Percentiles rank a stretch among this genome's conserved stretches.
These are phyloP conservation scores for Fibroporia radiculosa DNA, from an alignment of 768 basidiomycete species.

Conservation along the genomic window DNA sequence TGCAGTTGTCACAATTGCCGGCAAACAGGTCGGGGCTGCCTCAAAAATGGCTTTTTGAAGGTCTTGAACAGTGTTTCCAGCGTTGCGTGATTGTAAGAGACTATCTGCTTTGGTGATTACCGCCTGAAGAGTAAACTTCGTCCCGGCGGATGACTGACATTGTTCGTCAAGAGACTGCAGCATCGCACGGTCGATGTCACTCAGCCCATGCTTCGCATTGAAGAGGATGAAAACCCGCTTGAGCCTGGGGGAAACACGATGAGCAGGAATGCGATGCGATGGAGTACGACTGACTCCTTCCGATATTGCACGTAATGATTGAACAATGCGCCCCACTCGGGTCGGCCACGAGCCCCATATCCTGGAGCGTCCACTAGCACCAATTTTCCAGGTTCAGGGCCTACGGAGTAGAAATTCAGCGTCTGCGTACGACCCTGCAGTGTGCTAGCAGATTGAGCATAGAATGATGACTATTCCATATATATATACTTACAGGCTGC, in stretches of 20 bases:
- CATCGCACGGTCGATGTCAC: slow-evolving; percentile 52
- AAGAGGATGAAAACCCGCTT: slow-evolving; percentile 65
- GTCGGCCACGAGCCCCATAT: slow-evolving; percentile 66
- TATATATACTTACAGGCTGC: slow-evolving; percentile 47
- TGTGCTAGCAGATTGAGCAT: not conserved
- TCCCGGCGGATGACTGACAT: slow-evolving; percentile 27
- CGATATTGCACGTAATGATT: slow-evolving; percentile 55
- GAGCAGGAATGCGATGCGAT: not conserved
- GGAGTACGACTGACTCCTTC: slow-evolving; percentile 40
- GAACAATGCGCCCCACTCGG: slow-evolving; percentile 71
- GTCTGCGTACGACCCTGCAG: slow-evolving; percentile 62
- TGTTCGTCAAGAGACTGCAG: slow-evolving; percentile 40
- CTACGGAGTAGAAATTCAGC: slow-evolving; percentile 69
- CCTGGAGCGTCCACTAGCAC: slow-evolving; percentile 77
- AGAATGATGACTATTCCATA: not conserved
- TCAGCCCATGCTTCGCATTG: slow-evolving; percentile 59
- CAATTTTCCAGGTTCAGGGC: slow-evolving; percentile 41
- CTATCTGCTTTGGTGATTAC: slow-evolving; percentile 67
- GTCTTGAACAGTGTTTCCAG: slow-evolving; percentile 29
- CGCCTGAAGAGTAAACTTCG: slow-evolving; percentile 56
- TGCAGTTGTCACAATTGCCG: slow-evolving; percentile 53
- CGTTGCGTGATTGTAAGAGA: slow-evolving; percentile 25
- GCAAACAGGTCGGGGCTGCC: slow-evolving; percentile 51
- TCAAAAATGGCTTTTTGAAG: slow-evolving; percentile 47
- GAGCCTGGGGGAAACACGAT: slow-evolving; percentile 34